These are phyloP conservation scores for Xylaria bambusicola DNA, from an alignment of 495 filamentous ascomycete genomes.

Conservation along the genomic window DNA sequence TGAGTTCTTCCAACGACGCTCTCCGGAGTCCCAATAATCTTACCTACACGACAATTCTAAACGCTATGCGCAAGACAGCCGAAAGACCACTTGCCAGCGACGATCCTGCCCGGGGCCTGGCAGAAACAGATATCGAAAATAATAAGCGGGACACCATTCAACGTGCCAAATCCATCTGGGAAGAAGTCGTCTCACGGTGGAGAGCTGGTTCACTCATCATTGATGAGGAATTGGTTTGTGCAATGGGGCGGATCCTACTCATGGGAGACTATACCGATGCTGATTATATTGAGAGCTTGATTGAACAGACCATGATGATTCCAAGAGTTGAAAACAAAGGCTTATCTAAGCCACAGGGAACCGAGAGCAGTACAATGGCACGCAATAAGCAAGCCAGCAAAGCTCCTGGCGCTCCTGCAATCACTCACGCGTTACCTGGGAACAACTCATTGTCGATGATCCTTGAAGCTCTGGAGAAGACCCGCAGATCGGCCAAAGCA, in stretches of 20 bases:
- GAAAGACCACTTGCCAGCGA: conserved; percentile 15
- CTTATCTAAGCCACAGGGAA: neutral
- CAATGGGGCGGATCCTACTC: conserved; percentile 75
- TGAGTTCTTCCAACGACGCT: conserved; percentile 63
- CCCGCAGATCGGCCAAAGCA: conserved; percentile 51
- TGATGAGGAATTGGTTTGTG: conserved; percentile 70
- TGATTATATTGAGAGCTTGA: conserved; percentile 68
- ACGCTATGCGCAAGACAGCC: conserved; percentile 55
- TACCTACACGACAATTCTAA: conserved; percentile 82
- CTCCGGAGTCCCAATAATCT: conserved; percentile 60
- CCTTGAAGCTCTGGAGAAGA: conserved; percentile 59
- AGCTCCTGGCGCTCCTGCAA: conserved; percentile 17
- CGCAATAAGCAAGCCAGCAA: neutral
- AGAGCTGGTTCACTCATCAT: conserved; percentile 63
- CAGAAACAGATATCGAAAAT: conserved; percentile 32
- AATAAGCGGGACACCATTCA: conserved; percentile 43
- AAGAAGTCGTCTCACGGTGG: conserved; percentile 76
- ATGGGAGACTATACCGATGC: conserved; percentile 56
- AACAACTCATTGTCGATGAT: conserved; percentile 71
- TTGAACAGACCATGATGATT: conserved; percentile 77
- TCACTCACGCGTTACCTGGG: conserved; percentile 53
- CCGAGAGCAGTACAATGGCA: neutral
- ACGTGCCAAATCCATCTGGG: conserved; percentile 72
- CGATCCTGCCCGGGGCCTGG: conserved; percentile 22
- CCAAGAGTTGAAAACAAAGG: conserved; percentile 40